Percentiles rank a stretch among this genome's conserved stretches.
Evolutionary conservation across 2,329 filamentous ascomycete species (phyloP).

Genomic region (Fusarium subglutinans): DNA sequence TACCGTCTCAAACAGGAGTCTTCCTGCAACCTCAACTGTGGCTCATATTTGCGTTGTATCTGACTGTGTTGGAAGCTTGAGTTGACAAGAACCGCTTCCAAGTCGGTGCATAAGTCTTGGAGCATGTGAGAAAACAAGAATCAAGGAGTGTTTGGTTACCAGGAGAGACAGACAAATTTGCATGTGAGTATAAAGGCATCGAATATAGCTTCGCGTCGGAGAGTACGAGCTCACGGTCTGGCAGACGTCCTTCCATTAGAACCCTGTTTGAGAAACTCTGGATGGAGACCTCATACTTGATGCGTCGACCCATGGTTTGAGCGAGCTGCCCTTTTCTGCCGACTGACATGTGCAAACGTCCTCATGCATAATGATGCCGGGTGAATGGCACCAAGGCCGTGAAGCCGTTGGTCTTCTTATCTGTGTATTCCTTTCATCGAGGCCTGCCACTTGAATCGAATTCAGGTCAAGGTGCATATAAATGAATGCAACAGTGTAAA

Average conservation of each 20-base stretch:
- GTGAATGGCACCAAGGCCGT: background rate
- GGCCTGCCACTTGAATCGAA: background rate
- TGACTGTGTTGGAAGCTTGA: background rate
- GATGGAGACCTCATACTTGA: background rate
- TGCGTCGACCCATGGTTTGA: background rate
- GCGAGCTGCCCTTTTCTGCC: background rate
- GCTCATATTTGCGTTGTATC: background rate
- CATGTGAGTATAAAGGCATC: background rate
- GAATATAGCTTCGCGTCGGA: background rate
- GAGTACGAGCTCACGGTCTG: background rate
- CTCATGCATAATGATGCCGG: background rate
- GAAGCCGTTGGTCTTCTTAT: background rate
- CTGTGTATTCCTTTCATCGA: background rate
- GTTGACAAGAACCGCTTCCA: background rate
- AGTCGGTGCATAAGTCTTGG: background rate
- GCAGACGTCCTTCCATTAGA: background rate
- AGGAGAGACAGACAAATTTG: background rate
- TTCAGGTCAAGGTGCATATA: background rate
- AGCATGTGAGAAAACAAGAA: background rate
- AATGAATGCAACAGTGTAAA: background rate
- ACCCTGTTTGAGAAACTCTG: background rate
- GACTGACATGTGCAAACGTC: background rate
- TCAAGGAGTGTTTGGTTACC: background rate
- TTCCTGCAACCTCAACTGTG: background rate
- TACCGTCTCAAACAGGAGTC: background rate